Percentiles rank a stretch among this genome's conserved stretches.
Evolutionary conservation across 768 basidiomycete genomes (phyloP).

Genomic region (Cyclocybe aegerita): DNA sequence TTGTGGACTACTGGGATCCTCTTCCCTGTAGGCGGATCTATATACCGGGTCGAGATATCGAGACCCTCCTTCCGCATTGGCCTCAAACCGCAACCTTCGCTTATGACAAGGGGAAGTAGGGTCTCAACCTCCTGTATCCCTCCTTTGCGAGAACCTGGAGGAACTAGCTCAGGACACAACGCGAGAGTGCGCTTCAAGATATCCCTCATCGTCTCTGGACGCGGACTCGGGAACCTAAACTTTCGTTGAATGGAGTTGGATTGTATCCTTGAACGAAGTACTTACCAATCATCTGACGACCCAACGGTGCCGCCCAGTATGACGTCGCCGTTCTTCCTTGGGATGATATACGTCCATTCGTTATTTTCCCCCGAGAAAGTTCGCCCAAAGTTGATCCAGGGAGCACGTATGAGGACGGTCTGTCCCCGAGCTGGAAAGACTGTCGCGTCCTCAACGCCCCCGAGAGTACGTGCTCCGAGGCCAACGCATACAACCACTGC

Average conservation of each 20-base stretch:
- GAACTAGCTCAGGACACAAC: slow-evolving; percentile 57
- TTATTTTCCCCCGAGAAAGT: slow-evolving; percentile 37
- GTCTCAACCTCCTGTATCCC: slow-evolving; percentile 47
- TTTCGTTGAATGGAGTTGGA: no score
- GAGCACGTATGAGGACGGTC: slow-evolving; percentile 73
- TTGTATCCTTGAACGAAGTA: no score
- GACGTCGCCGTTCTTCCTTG: slow-evolving; percentile 56
- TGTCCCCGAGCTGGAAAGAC: slow-evolving; percentile 84
- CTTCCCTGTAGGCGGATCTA: slow-evolving; percentile 2
- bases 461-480: slow-evolving; percentile 69
- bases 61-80: slow-evolving; percentile 68
- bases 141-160: slow-evolving; percentile 41
- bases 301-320: slow-evolving; percentile 62
- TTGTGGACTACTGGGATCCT: slow-evolving; percentile 18
- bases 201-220: slow-evolving; percentile 58
- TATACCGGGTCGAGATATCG: slow-evolving; percentile 31
- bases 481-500: slow-evolving; percentile 72
- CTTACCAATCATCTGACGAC: slow-evolving; percentile 56
- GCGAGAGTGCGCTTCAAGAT: slow-evolving; percentile 54
- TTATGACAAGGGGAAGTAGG: slow-evolving; percentile 43
- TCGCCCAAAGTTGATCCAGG: slow-evolving; percentile 59
- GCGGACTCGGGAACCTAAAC: slow-evolving; percentile 61
- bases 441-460: slow-evolving; percentile 77
- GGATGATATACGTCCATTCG: slow-evolving; percentile 65
- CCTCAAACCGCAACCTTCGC: slow-evolving; percentile 58